These are phyloP conservation scores for Arthrobotrys iridis DNA, from an alignment of 2,329 filamentous ascomycete genomes.

Conservation along the genomic window DNA sequence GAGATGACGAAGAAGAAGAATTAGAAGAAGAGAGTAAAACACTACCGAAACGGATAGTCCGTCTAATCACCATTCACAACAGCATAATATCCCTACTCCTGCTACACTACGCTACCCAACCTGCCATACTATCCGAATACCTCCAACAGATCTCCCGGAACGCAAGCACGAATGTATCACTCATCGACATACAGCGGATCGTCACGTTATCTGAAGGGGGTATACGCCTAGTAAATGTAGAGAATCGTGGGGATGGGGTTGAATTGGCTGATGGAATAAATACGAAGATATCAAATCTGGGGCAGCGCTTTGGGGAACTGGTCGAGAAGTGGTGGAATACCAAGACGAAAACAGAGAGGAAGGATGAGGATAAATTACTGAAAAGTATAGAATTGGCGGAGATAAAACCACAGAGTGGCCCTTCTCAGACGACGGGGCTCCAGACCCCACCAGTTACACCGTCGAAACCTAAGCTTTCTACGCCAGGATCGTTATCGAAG, in stretches of 20 bases:
- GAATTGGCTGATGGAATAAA: constrained; percentile 34
- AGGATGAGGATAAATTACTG: constrained; percentile 22
- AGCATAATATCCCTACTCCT: constrained; percentile 32
- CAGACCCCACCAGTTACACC: constrained; percentile 34
- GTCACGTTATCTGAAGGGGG: constrained; percentile 24
- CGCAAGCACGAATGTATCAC: constrained; percentile 36
- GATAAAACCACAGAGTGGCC: background rate
- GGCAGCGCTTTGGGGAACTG: background rate
- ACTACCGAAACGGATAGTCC: constrained; percentile 31
- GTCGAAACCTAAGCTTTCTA: constrained; percentile 20
- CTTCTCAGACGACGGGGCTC: background rate
- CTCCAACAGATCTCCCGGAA: constrained; percentile 38
- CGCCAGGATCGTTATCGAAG: constrained; percentile 21
- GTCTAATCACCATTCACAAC: constrained; percentile 36
- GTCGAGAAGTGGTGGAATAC: constrained; percentile 38
- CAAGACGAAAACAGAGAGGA: background rate
- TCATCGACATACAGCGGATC: constrained; percentile 35
- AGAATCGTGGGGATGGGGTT: constrained; percentile 35
- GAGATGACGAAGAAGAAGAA: background rate
- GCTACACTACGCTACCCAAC: constrained; percentile 41
- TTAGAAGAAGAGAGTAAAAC: background rate
- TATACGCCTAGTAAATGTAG: constrained; percentile 21
- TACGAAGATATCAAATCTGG: constrained; percentile 31
- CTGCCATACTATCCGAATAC: constrained; percentile 32
- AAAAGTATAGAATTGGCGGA: constrained; percentile 31